Evolutionary conservation across 2,329 filamentous ascomycete species (phyloP).

Genomic region (Geosmithia putterillii): DNA sequence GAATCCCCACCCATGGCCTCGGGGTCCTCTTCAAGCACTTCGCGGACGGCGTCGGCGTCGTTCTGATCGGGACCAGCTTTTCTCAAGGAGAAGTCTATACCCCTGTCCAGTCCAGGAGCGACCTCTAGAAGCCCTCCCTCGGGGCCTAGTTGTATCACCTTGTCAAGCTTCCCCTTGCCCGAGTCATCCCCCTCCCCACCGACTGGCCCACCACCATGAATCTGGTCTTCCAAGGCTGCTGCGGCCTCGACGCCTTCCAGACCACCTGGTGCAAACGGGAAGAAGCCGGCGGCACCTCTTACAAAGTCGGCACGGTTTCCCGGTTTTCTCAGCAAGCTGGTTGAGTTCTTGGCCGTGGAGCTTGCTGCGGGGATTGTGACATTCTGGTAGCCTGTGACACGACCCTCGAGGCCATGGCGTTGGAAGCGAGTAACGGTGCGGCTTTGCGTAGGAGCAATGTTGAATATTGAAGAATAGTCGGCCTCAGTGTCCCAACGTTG

Average conservation of each 20-base stretch:
- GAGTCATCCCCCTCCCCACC: conserved; percentile 18
- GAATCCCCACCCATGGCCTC: conserved; percentile 21
- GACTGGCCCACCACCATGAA: conserved; percentile 37
- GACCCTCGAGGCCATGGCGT: conserved; percentile 80
- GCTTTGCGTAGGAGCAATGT: conserved; percentile 80
- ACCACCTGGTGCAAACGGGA: conserved; percentile 86
- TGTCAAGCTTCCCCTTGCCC: conserved; percentile 49
- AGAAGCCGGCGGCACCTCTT: conserved; percentile 82
- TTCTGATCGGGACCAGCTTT: conserved; percentile 45
- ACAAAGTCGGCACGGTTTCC: conserved; percentile 84
- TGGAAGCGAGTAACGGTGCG: conserved; percentile 90
- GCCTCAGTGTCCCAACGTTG: conserved; percentile 76
- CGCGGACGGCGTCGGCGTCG: conserved; percentile 57
- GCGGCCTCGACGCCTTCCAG: conserved; percentile 77
- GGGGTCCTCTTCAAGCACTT: conserved; percentile 42
- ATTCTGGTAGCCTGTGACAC: conserved; percentile 87
- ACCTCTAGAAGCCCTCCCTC: conserved; percentile 70
- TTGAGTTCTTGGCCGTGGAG: conserved; percentile 90
- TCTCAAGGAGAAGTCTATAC: conserved; percentile 54
- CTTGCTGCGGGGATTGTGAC: conserved; percentile 84
- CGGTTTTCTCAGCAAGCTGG: conserved; percentile 75
- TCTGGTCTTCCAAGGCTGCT: conserved; percentile 71
- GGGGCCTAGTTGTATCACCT: conserved; percentile 70
- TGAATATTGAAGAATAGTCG: conserved; percentile 75
- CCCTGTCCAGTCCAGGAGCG: conserved; percentile 71